Evolutionary conservation across 257 asterid genomes (phyloP), one percentile per base, ranked within the genome.

Genomic region (Primulina huaijiensis): DNA sequence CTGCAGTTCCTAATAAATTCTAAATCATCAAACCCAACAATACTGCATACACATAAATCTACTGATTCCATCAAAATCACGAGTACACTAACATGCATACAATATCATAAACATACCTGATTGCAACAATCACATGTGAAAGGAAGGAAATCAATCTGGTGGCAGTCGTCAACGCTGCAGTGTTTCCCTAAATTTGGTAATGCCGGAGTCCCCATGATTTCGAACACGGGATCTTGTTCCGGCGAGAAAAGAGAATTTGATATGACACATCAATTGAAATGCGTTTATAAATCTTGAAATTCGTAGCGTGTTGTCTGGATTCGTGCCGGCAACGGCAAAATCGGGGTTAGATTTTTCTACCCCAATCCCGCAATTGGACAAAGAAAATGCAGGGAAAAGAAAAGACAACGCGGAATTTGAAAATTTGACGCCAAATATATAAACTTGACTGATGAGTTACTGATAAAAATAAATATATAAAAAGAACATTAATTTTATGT

Each of bases 171-270:
- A 50, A 50, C 57, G 57, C 57, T 50, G 57, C 57, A 50, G 57
- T 50, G 57, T 16, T 50, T 46, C 0, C 57, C 57, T 17, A 50
- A 17, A 50, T 50, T 50, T 50, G 57, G 57, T 8, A 50, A 50
- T 50, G 57, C 57, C 21, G 57, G 57, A 29, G 99, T 94, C 64
- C 99, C 99, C 99, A 94, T 94, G 17, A 35, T 46, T 2, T 29
- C 60, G 23, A 50, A 67, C 52, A 55, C 19, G 55, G 60, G 8
- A 60, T 56, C 46, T 12, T 35, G 74, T 64, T 69, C 61, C 66
- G 58, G 69, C 52, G 69, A 29, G 31, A 63, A 76, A 21, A 43
- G 27, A 62, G 56, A 59, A 16, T 52, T 30, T 0, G 67, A 66
- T 5, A 55, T 70, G 40, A n/a, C 17, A 68, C 50, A 58, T n/a